These are phyloP conservation scores for Pisolithus tinctorius DNA, from an alignment of 768 basidiomycete genomes.

Conservation along the genomic window DNA sequence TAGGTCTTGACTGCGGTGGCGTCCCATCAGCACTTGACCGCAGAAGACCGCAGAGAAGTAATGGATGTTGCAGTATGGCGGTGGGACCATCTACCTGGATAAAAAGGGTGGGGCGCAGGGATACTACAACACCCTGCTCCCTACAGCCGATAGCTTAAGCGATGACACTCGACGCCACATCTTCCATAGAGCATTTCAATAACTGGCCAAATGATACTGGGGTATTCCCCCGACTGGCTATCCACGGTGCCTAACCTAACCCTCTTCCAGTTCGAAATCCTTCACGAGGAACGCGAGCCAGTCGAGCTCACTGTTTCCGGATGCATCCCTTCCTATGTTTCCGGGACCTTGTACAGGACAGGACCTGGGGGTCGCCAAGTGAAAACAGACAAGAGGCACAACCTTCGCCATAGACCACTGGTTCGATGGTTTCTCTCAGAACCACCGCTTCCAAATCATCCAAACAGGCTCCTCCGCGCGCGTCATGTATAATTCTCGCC, in stretches of 20 bases:
- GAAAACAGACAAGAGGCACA: slow-evolving; percentile 9
- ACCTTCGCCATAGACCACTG: slow-evolving; percentile 28
- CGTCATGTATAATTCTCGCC: slow-evolving; percentile 30
- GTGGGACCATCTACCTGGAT: too few species aligned
- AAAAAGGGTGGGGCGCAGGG: too few species aligned
- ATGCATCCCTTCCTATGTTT: slow-evolving; percentile 30
- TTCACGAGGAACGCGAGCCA: slow-evolving; percentile 22
- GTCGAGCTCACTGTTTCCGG: slow-evolving; percentile 23
- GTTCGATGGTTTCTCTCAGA: slow-evolving; percentile 37
- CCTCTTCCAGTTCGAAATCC: slow-evolving; percentile 18
- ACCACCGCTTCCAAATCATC: slow-evolving; percentile 34
- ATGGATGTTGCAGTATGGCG: too few species aligned
- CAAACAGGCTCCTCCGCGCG: slow-evolving; percentile 16
- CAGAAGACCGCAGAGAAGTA: too few species aligned
- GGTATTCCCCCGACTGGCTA: slow-evolving; percentile 7
- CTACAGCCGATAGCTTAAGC: too few species aligned
- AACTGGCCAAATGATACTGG: slow-evolving; percentile 26
- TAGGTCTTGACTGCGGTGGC: too few species aligned
- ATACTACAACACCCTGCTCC: too few species aligned
- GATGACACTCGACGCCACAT: too few species aligned
- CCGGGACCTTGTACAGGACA: slow-evolving; percentile 32
- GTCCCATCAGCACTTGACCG: too few species aligned
- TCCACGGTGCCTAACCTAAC: neutral
- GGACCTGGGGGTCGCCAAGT: slow-evolving; percentile 31
- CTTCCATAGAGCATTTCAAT: slow-evolving; percentile 16